Evolutionary conservation across 2,329 filamentous ascomycete genomes (phyloP), one percentile per base, ranked within the genome.

Genomic region (Aurifilum marmelostoma): DNA sequence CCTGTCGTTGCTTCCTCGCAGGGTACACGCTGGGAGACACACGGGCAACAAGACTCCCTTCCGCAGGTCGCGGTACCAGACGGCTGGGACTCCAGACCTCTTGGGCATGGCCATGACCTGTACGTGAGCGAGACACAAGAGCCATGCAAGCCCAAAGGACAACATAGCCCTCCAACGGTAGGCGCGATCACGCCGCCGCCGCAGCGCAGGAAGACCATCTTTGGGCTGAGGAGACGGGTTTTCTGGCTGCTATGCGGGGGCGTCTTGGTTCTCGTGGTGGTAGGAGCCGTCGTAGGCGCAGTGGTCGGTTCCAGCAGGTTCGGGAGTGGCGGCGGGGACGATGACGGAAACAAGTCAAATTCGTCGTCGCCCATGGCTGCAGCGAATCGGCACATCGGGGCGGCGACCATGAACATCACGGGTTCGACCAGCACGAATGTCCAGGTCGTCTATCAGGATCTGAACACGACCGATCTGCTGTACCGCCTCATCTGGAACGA

Each of bases 371-470:
- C 66, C 24, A 37, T 41, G 27, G 43, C 43, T 43, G 50, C 60
- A 9, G 37, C 54, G 1, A n/a, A 34, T 3, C 32, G 60, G 8
- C 43, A 65, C 24, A 32, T 43, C 18, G 66, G 50, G 11, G 34
- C 61, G n/a, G 61, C 60, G 8, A 52, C 66, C 43, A 41, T 54
- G 34, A 59, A 47, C n/a, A 50, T 52, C 2, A 29, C 66, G 50
- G 66, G 60, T 9, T 41, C 29, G 39, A 52, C 16, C 24, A 59
- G 39, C 34, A 39, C 66, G 9, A 65, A 29, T n/a, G 27, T 64
- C 61, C 66, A 68, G 50, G 60, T 64, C 39, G 43, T 68, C 12
- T 65, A 68, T 32, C 47, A 64, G 29, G 66, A 68, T 34, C 61
- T 68, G 29, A 14, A 58, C 34, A 65, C 60, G 27, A 50, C 66